phyloP scores from a whole-genome alignment of 176 grass and related monocot genomes.

The Rhynchospora tenuis region DNA sequence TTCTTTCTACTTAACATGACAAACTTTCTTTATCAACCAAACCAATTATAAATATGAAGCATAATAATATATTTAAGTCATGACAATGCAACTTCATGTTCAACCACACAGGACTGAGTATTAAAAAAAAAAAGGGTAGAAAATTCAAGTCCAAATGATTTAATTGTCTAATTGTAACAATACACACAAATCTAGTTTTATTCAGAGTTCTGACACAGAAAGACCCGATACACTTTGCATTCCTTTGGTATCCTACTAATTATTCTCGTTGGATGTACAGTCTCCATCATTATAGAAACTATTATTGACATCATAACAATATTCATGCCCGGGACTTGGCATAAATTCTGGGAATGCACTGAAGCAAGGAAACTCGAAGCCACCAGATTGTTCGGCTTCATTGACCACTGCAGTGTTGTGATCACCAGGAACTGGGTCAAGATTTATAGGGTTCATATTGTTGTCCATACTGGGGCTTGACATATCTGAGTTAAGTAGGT shows the following conservation, averaged over 20 bases:
- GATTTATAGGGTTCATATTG: neutral
- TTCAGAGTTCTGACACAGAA: neutral
- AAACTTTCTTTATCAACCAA: neutral
- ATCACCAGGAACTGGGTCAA: neutral
- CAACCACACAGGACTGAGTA: neutral
- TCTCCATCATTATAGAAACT: neutral
- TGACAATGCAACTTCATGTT: neutral
- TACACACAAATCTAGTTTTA: neutral
- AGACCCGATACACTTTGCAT: neutral
- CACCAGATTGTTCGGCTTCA: neutral
- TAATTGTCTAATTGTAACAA: neutral
- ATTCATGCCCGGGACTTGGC: neutral
- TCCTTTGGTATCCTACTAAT: neutral
- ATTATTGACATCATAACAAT: neutral
- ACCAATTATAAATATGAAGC: neutral
- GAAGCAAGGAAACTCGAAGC: neutral
- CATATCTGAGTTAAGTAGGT: neutral
- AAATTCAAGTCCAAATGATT: neutral
- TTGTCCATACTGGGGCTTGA: neutral
- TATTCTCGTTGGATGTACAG: neutral
- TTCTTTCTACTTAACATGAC: neutral
- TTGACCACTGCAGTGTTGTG: neutral
- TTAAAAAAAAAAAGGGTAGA: neutral
- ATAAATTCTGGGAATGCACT: neutral
- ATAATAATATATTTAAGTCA: neutral